Evolutionary conservation across 306 rosid genomes (phyloP).

Genomic region (Sesbania bispinosa): DNA sequence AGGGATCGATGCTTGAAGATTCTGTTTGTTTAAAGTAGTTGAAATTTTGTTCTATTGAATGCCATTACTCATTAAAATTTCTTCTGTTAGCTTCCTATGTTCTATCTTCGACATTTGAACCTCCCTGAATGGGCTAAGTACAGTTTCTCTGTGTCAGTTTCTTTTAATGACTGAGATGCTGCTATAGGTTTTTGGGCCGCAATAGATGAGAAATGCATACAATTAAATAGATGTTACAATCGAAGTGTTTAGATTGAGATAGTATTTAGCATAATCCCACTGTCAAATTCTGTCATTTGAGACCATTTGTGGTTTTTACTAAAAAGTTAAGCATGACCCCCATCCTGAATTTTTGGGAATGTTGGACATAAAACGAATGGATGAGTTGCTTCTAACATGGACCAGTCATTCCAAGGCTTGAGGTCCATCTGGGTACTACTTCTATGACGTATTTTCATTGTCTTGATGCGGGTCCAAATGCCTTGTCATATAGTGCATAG

Average conservation of each 20-base stretch:
- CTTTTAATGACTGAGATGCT: not conserved
- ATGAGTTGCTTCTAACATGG: conserved; percentile 9
- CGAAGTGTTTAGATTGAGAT: not conserved
- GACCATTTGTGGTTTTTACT: conserved; percentile 2
- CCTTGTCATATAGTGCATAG: not conserved
- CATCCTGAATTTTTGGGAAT: not conserved
- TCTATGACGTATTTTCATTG: not conserved
- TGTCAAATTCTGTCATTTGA: conserved; percentile 1
- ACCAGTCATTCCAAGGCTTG: not conserved
- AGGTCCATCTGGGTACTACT: not conserved
- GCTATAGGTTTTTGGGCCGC: not conserved
- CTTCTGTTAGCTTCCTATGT: not conserved
- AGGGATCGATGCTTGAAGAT: conserved; percentile 19
- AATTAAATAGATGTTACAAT: not conserved
- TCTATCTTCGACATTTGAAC: conserved; percentile 5
- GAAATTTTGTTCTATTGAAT: conserved; percentile 8
- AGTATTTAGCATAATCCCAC: not conserved
- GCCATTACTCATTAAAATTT: conserved; percentile 1
- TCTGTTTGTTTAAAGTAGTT: not conserved
- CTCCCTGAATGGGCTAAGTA: not conserved
- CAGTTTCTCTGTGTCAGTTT: not conserved
- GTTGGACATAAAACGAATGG: not conserved
- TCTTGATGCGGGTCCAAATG: conserved; percentile 1
- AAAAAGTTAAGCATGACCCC: not conserved
- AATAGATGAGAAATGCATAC: not conserved